These are phyloP conservation scores for Dictyophora rubrovolvata DNA, from an alignment of 768 basidiomycete species.

Conservation along the genomic window DNA sequence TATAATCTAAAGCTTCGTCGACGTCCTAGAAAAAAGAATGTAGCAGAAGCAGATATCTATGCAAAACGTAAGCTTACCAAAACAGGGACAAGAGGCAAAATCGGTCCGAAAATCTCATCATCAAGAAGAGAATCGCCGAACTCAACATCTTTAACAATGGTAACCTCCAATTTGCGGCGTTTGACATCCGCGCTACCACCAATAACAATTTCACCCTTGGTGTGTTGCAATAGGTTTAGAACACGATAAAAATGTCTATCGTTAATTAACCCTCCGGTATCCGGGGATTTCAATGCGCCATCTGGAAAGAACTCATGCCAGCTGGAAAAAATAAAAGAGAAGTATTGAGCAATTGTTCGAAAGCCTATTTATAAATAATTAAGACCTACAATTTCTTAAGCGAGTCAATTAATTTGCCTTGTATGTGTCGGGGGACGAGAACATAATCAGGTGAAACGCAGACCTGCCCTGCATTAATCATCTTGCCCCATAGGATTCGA, in stretches of 20 bases:
- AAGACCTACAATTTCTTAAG: constrained; percentile 27
- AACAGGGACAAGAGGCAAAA: constrained; percentile 67
- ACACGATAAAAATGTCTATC: constrained; percentile 45
- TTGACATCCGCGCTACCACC: constrained; percentile 54
- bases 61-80: constrained; percentile 18
- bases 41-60: not conserved
- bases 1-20: constrained; percentile 62
- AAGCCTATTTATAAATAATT: constrained; percentile 8
- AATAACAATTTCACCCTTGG: constrained; percentile 52
- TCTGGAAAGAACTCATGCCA: constrained; percentile 48
- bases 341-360: not conserved
- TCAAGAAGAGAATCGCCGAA: constrained; percentile 64
- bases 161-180: constrained; percentile 60
- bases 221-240: constrained; percentile 50
- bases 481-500: constrained; percentile 75
- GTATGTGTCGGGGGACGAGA: constrained; percentile 30
- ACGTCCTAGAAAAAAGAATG: constrained; percentile 26
- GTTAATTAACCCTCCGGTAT: constrained; percentile 44
- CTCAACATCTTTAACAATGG: constrained; percentile 56
- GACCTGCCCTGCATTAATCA: constrained; percentile 53
- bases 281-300: constrained; percentile 32
- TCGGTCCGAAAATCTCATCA: constrained; percentile 78
- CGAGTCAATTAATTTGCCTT: constrained; percentile 31
- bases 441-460: constrained; percentile 58
- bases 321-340: not conserved